phyloP scores from a whole-genome alignment of 1,284 basidiomycete genomes.

The Ustilago sp. region DNA sequence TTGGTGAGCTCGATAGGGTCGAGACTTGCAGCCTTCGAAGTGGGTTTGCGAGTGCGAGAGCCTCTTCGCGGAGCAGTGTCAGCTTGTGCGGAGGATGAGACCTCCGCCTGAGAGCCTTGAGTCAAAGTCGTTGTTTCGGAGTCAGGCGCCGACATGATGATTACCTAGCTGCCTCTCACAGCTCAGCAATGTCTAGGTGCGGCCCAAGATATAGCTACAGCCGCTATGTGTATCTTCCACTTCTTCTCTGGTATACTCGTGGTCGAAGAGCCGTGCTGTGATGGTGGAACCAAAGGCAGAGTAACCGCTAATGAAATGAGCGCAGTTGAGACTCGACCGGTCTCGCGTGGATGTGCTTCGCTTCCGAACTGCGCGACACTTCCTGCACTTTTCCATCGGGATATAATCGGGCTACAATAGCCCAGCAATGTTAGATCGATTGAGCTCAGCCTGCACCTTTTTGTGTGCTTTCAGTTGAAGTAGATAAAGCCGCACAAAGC shows the following conservation, averaged over 20 bases:
- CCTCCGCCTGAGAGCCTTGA: slow-evolving; percentile 10
- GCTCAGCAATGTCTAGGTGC: not conserved
- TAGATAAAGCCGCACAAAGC: too few relatives aligned
- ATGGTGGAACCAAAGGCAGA: slow-evolving; percentile 8
- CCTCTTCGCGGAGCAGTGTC: slow-evolving; percentile 27
- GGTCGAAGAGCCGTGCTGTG: slow-evolving; percentile 5
- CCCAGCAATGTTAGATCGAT: slow-evolving; percentile 3
- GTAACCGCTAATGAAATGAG: not conserved
- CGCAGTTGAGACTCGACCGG: not conserved
- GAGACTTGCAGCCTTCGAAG: slow-evolving; percentile 33
- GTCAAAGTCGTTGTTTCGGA: slow-evolving; percentile 6
- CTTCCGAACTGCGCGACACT: not conserved
- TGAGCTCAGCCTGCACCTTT: slow-evolving; percentile 31
- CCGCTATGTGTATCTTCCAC: not conserved
- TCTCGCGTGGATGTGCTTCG: slow-evolving; percentile 11
- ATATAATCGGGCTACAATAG: not conserved
- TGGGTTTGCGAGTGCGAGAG: slow-evolving; percentile 32
- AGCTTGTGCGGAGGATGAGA: not conserved
- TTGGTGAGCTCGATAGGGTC: slow-evolving; percentile 17
- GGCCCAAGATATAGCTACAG: slow-evolving; percentile 11
- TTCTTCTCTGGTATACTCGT: not conserved
- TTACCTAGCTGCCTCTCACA: slow-evolving; percentile 2
- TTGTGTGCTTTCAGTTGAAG: not conserved
- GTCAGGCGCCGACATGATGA: slow-evolving; percentile 20
- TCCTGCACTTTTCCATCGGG: slow-evolving; percentile 19